Conservation (phyloP, 495 filamentous ascomycete genomes). For the Penicillium verhagenii region DNA sequence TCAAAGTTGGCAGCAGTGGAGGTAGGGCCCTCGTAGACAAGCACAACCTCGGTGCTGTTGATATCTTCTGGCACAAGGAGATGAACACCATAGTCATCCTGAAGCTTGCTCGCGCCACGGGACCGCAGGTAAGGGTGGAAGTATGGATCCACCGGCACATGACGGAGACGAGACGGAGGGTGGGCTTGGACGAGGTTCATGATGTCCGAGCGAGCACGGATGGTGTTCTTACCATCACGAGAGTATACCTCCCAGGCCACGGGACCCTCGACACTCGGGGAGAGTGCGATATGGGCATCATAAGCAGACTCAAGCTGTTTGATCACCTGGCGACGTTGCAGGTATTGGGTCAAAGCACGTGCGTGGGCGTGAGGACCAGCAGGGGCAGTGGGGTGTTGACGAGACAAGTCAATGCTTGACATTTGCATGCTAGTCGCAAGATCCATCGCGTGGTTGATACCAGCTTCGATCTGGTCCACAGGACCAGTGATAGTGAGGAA, state of each 20-base stretch:
- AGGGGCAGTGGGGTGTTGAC: conserved; percentile 71
- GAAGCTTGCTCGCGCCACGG: conserved; percentile 60
- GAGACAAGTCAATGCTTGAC: conserved; percentile 72
- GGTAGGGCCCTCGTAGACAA: conserved; percentile 77
- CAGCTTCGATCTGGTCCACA: conserved; percentile 64
- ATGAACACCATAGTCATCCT: conserved; percentile 74
- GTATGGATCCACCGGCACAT: conserved; percentile 77
- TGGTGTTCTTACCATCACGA: conserved; percentile 76
- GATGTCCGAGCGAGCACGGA: conserved; percentile 78
- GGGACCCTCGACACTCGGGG: conserved; percentile 59
- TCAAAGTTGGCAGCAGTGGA: conserved; percentile 58
- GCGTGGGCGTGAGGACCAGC: conserved; percentile 72
- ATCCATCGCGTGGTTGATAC: conserved; percentile 75
- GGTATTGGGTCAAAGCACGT: conserved; percentile 78
- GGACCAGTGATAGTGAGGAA: conserved; percentile 82
- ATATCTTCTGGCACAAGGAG: conserved; percentile 70
- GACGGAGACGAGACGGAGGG: conserved; percentile 70
- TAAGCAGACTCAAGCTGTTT: conserved; percentile 73
- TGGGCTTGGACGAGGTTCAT: conserved; percentile 75
- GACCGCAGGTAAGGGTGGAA: conserved; percentile 75
- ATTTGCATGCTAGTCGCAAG: conserved; percentile 79
- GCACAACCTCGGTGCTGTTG: conserved; percentile 62
- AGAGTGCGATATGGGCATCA: conserved; percentile 77
- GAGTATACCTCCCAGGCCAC: conserved; percentile 82
- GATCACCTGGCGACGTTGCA: conserved; percentile 72